Evolutionary conservation across 805 yeast genomes (phyloP), one percentile per base, ranked within the genome.

Genomic region (Vanderwaltozyma verrucispora): DNA sequence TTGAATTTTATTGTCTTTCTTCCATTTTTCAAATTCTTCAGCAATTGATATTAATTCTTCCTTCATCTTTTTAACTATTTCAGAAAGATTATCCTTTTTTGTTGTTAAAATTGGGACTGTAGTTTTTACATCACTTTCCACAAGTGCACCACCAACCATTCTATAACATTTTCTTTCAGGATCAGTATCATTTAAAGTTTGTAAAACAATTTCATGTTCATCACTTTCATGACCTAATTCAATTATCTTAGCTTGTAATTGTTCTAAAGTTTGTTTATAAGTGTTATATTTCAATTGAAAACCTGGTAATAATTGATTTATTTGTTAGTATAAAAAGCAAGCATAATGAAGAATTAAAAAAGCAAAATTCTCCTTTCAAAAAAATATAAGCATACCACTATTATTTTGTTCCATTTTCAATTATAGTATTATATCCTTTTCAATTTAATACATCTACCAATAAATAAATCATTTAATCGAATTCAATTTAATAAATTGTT

Each of bases 131-230:
- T 77, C 70, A 46, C 83, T 79, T 53, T 87, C 94, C 14, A 88
- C 82, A 24, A 89, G 68, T 3, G 88, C 95, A 9, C 95, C 94
- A 19, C 96, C 96, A 24, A 89, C 73, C 96, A 92, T 86, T 51
- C 94, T 76, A 63, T 77, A 87, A 53, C 96, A 86, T 54, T 79
- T 77, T 43, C 98, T 74, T 32, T 71, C 75, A n/a, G 45, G 32
- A 18, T 77, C 76, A 9, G 75, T 64, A 1, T 61, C 64, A 30
- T 59, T 45, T 23, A 82, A 59, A 2, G 89, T 78, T 16, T 68
- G 71, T 12, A 79, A 50, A 1, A 82, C 92, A 14, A 80, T 62
- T 27, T 64, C 65, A 41, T 62, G 68, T 39, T 67, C 70, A 36
- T 66, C 69, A 29, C 67, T 61, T 42, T 74, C 79, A 28, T 64